phyloP scores from a whole-genome alignment of 1,284 basidiomycete genomes.

The Apiotrichum mycotoxinovorans region DNA sequence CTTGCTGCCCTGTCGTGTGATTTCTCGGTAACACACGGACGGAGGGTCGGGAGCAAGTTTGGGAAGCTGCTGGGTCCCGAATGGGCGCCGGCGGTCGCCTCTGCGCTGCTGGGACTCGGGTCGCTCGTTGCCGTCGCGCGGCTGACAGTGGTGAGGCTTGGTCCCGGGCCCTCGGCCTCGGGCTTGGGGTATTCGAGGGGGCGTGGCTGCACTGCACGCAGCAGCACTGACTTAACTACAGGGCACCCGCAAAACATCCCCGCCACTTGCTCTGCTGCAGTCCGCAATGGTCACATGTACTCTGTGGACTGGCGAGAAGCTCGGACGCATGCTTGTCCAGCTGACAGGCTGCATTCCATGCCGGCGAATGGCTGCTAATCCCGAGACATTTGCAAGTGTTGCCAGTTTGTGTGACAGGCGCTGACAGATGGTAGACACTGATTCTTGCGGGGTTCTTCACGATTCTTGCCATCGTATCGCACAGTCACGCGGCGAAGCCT shows the following conservation, averaged over 20 bases:
- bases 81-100: slow-evolving; percentile 2
- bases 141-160: background rate
- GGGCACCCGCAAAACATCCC: background rate
- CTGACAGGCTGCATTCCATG: background rate
- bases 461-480: background rate
- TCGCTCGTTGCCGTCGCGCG: background rate
- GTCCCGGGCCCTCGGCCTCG: no score
- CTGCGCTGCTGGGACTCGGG: background rate
- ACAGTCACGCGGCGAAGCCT: background rate
- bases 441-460: background rate
- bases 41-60: background rate
- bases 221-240: background rate
- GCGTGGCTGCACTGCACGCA: background rate
- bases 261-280: background rate
- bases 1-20: background rate
- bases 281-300: background rate
- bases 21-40: background rate
- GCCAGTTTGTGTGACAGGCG: background rate
- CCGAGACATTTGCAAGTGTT: background rate
- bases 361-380: background rate
- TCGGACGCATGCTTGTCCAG: background rate
- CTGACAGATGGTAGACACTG: background rate
- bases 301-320: slow-evolving; percentile 1
- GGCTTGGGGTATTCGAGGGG: no score
- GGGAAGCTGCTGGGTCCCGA: background rate